These are phyloP conservation scores for Cyclostephanos tholiformis DNA, from an alignment of 108 stramenopile species.

Conservation along the genomic window DNA sequence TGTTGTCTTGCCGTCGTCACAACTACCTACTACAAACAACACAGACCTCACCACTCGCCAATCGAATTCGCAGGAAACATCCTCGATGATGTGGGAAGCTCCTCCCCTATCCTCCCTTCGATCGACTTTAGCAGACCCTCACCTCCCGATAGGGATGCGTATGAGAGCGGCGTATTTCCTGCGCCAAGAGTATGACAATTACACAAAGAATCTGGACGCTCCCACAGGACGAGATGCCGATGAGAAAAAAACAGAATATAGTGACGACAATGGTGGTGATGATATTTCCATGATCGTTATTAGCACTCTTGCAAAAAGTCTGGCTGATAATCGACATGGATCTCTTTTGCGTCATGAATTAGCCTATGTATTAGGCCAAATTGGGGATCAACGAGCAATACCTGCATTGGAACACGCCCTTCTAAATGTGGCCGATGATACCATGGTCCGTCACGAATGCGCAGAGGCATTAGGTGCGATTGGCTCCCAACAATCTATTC, in stretches of 20 bases:
- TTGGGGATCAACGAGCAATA: conserved; percentile 73
- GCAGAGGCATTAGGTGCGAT: conserved; percentile 93
- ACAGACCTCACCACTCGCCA: background rate
- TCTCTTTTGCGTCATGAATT: conserved; percentile 95
- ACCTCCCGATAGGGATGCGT: conserved; percentile 79
- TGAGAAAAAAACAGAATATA: conserved; percentile 2
- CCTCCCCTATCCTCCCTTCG: conserved; percentile 60
- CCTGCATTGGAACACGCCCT: conserved; percentile 58
- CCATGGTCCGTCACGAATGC: conserved; percentile 98
- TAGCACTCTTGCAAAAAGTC: conserved; percentile 51
- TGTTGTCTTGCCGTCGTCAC: background rate
- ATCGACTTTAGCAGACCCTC: conserved; percentile 56
- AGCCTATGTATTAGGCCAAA: conserved; percentile 97
- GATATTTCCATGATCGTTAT: conserved; percentile 43
- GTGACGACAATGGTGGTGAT: conserved; percentile 29
- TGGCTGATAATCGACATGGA: conserved; percentile 66
- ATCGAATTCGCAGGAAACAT: background rate
- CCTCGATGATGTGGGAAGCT: conserved; percentile 56
- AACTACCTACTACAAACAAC: background rate
- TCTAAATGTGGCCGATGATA: conserved; percentile 64
- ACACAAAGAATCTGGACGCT: conserved; percentile 28
- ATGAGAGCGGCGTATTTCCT: conserved; percentile 91
- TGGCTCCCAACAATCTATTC: conserved; percentile 51
- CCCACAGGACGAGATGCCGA: conserved; percentile 12
- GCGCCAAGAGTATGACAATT: conserved; percentile 50